Base-by-base conservation (phyloP, 108 stramenopile species). In the Fragilaria radians region DNA sequence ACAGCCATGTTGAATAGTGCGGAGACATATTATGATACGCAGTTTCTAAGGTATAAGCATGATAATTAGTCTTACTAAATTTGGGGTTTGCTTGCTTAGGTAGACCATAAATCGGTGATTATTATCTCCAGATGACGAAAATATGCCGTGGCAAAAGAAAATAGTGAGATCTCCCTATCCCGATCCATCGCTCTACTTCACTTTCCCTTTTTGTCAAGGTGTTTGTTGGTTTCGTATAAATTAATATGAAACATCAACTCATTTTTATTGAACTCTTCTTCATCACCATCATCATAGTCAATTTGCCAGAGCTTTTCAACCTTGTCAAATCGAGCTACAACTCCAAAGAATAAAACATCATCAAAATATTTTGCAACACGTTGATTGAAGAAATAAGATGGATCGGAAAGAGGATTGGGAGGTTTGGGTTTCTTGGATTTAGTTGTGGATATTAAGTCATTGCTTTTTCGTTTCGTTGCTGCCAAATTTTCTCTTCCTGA, bases 271-370 rank as follows among this genome's bases (percentile, higher is more conserved):
- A 46, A 79, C 52, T 83, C 81, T 54, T 83, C 81, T 7, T 53
- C 63, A 65, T 79, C 81, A 19, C 74, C 85, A 56, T 82, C 85
- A 55, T 82, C 81, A 46, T 82, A 86, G 1, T 62, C 62, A 52
- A 86, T 51, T 42, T 74, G 54, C 85, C 85, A 86, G 42, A 69
- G 72, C 28, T 54, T 52, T 17, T 65, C 61, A 21, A 68, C 46
- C 45, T 71, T 68, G 49, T 67, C 61, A 42, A 67, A 80, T 24
- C 46, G 27, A 18, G 31, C 62, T 53, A 86, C 60, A 19, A 66
- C 80, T 17, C 85, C 85, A 66, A 71, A 81, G 54, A 61, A 85
- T 11, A 71, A 23, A 17, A 46, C 63, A n/a, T 58, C 74, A 19
- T 69, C 68, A 73, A 81, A 78, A 42, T 68, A 58, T 48, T 83